Evolutionary conservation across 306 rosid species (phyloP), one percentile per base, ranked within the genome.

Genomic region (Lithocarpus polystachyus): DNA sequence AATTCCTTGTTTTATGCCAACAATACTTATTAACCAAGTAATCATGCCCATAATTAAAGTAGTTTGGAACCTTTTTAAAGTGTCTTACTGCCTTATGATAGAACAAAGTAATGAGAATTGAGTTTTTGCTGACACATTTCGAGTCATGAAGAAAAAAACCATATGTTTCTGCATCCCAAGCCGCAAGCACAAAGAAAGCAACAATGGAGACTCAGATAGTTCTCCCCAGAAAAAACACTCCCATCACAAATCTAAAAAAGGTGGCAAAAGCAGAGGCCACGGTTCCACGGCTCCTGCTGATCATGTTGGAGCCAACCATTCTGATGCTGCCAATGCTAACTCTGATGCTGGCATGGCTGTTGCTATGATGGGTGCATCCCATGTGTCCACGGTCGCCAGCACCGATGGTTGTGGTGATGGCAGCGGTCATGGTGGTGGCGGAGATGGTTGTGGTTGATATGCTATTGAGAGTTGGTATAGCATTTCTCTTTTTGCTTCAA

Each of bases 111-210:
- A 51, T 56, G 52, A 69, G 69, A 81, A 73, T 51, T 56, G 56
- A 29, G 71, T 23, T 73, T 43, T 5, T 53, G 64, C 11, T 15
- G 55, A 55, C 53, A 18, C 53, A 18, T 14, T 65, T 48, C 43
- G 60, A 80, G 65, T 15, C 53, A 92, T 89, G 97, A 85, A 85
- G 85, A 54, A 79, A 87, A 82, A 83, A 80, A 79, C 33, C 82
- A 64, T 83, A 5, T 89, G 92, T 52, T 92, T 87, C 83, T 89
- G 97, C 84, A 75, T 92, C 71, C 83, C 81, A 3, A 57, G 60
- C 67, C 48, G 54, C 15, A 88, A 76, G 87, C 75, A 67, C 10
- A 85, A 83, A 77, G 86, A 80, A 71, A 86, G 60, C 17, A 68
- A 75, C 59, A 54, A 35, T 2, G 77, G 75, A 53, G 86, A 72